Conservation (phyloP, 352 stramenopile species). For the Globisporangium middletonii region DNA sequence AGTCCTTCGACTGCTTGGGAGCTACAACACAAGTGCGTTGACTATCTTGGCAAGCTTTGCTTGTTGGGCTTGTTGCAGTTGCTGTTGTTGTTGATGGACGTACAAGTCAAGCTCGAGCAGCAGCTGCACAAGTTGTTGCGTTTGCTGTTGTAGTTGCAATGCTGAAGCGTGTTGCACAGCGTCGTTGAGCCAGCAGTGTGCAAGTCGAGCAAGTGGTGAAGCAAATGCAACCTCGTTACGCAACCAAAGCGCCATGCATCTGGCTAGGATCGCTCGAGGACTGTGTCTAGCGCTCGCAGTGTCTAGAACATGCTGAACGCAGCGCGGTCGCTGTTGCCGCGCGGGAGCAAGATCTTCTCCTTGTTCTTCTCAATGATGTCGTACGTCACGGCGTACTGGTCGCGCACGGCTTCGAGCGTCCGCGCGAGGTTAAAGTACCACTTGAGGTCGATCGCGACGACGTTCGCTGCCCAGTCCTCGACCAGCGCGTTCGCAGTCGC, state of each 20-base stretch:
- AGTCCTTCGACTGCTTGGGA: not conserved
- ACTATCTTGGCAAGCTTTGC: too few relatives aligned
- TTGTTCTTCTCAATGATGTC: conserved; percentile 78
- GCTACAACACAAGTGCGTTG: too few relatives aligned
- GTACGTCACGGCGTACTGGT: conserved; percentile 68
- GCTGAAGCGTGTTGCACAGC: too few relatives aligned
- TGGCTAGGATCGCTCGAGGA: not conserved
- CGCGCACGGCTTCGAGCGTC: conserved; percentile 61
- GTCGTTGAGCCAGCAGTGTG: too few relatives aligned
- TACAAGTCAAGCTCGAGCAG: too few relatives aligned
- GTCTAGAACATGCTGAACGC: conserved; percentile 80
- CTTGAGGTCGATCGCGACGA: conserved; percentile 78
- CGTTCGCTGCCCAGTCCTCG: conserved; percentile 55
- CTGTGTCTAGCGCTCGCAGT: not conserved
- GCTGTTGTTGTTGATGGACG: too few relatives aligned
- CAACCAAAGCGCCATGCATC: too few relatives aligned
- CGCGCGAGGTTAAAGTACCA: conserved; percentile 78
- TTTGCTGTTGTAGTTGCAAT: too few relatives aligned
- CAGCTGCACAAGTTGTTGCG: too few relatives aligned
- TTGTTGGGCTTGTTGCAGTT: too few relatives aligned
- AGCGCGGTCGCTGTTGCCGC: conserved; percentile 55
- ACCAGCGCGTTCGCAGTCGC: conserved; percentile 20
- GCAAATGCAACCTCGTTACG: too few relatives aligned
- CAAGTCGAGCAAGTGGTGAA: too few relatives aligned
- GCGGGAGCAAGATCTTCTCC: conserved; percentile 72